phyloP scores from a whole-genome alignment of 345 rosid genomes.

The Brassica rapa region DNA sequence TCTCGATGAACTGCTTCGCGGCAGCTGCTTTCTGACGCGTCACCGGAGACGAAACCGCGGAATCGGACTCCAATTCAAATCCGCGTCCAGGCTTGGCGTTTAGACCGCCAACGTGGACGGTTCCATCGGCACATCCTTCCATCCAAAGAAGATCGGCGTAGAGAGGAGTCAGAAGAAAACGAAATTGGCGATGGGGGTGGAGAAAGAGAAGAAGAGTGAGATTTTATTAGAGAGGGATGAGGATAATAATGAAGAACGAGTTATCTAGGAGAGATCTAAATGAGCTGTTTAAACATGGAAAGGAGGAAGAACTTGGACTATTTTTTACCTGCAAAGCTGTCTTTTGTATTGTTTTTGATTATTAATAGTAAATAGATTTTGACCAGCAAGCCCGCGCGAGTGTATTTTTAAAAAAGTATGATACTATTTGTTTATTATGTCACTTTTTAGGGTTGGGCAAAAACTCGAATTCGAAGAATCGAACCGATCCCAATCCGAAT shows the following conservation, averaged over 20 bases:
- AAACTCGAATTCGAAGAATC: too few relatives aligned
- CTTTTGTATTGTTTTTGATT: constrained; percentile 17
- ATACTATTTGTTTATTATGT: too few relatives aligned
- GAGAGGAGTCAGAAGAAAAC: background rate
- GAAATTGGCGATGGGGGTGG: background rate
- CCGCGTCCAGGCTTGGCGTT: constrained; percentile 65
- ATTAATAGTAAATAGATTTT: background rate
- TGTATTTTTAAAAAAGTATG: too few relatives aligned
- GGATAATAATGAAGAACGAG: background rate
- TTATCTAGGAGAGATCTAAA: constrained; percentile 28
- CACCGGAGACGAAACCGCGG: constrained; percentile 88
- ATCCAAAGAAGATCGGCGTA: constrained; percentile 33
- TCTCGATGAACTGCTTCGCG: constrained; percentile 96
- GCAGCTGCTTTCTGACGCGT: constrained; percentile 97
- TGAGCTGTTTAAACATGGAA: constrained; percentile 21
- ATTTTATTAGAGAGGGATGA: constrained; percentile 27
- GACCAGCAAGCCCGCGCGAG: too few relatives aligned
- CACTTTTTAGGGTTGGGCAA: too few relatives aligned
- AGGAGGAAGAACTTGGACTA: constrained; percentile 37
- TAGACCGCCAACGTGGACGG: constrained; percentile 69
- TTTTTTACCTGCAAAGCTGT: constrained; percentile 39
- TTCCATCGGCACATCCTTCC: constrained; percentile 94
- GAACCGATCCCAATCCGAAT: too few relatives aligned
- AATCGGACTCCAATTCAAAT: constrained; percentile 62
- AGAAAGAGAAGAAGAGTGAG: background rate